A percentile compares a stretch with the other conserved stretches of the same genome.
Evolutionary conservation across 148 eudicot species (phyloP).

Genomic region (Cornus suecica): DNA sequence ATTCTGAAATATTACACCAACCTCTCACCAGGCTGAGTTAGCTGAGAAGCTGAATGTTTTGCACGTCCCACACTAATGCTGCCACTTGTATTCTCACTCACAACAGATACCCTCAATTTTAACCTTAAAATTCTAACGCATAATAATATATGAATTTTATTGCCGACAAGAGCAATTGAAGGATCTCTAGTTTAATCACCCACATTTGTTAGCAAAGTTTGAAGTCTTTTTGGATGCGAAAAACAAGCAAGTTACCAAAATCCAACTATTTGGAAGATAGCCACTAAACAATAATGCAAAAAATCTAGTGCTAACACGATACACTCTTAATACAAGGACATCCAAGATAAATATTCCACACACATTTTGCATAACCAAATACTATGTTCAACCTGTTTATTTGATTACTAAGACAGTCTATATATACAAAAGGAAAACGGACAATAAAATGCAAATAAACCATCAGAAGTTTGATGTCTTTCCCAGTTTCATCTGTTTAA

Average conservation of each 20-base stretch:
- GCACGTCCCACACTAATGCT: slow-evolving; percentile 95
- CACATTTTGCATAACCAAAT: not conserved
- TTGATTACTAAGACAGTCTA: not conserved
- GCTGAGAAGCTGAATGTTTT: slow-evolving; percentile 58
- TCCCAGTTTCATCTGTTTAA: slow-evolving; percentile 5
- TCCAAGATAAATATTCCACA: not conserved
- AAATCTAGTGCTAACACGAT: not conserved
- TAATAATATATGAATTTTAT: too few relatives aligned
- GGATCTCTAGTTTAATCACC: not conserved
- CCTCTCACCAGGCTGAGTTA: slow-evolving; percentile 71
- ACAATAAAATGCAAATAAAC: not conserved
- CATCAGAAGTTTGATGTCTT: not conserved
- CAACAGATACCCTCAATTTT: slow-evolving; percentile 27
- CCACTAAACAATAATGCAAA: not conserved
- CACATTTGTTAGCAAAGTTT: not conserved
- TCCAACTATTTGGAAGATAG: not conserved
- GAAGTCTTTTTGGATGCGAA: not conserved
- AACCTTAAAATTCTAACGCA: not conserved
- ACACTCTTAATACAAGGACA: not conserved
- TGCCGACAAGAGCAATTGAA: not conserved
- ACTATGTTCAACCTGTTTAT: not conserved
- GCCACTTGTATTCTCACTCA: slow-evolving; percentile 69
- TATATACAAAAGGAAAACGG: not conserved
- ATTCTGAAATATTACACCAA: slow-evolving; percentile 26
- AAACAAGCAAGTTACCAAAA: not conserved